phyloP scores from a whole-genome alignment of 2,329 filamentous ascomycete genomes.

The Aspergillus neotritici region DNA sequence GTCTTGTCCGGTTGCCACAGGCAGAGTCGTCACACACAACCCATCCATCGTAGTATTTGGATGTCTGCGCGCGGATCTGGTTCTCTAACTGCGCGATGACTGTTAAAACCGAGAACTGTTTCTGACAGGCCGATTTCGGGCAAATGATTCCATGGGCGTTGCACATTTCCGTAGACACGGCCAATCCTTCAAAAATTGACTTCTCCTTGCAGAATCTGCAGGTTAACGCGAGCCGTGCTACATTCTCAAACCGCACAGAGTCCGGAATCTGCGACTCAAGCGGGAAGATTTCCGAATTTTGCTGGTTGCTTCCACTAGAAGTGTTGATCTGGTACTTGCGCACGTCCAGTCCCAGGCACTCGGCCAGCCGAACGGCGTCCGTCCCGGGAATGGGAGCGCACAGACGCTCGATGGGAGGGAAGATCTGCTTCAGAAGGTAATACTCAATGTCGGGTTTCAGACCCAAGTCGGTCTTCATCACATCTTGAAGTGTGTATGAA shows the following conservation, averaged over 20 bases:
- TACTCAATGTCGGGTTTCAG: conserved; percentile 91
- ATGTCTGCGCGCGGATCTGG: conserved; percentile 70
- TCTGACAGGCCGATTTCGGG: conserved; percentile 56
- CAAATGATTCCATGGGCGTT: conserved; percentile 73
- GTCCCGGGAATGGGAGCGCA: conserved; percentile 94
- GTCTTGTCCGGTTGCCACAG: conserved; percentile 79
- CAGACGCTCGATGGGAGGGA: conserved; percentile 93
- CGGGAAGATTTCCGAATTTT: conserved; percentile 70
- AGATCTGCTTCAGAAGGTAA: conserved; percentile 97
- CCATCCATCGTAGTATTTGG: conserved; percentile 88
- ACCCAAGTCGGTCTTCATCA: conserved; percentile 67
- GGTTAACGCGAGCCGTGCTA: conserved; percentile 67
- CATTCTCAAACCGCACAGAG: conserved; percentile 78
- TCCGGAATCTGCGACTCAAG: conserved; percentile 94
- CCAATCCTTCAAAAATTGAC: conserved; percentile 71
- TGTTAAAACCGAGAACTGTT: conserved; percentile 61
- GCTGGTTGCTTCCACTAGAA: conserved; percentile 47
- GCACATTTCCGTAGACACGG: conserved; percentile 53
- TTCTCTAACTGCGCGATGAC: conserved; percentile 82
- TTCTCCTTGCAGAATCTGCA: conserved; percentile 74
- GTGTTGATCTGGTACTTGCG: conserved; percentile 74
- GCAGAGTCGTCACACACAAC: conserved; percentile 83
- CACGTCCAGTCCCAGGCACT: conserved; percentile 87
- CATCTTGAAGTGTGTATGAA: conserved; percentile 79
- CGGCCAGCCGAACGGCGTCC: conserved; percentile 80